A percentile compares a stretch with the other conserved stretches of the same genome.
Evolutionary conservation across 2,329 filamentous ascomycete genomes (phyloP).

Genomic region (Geosmithia flava): DNA sequence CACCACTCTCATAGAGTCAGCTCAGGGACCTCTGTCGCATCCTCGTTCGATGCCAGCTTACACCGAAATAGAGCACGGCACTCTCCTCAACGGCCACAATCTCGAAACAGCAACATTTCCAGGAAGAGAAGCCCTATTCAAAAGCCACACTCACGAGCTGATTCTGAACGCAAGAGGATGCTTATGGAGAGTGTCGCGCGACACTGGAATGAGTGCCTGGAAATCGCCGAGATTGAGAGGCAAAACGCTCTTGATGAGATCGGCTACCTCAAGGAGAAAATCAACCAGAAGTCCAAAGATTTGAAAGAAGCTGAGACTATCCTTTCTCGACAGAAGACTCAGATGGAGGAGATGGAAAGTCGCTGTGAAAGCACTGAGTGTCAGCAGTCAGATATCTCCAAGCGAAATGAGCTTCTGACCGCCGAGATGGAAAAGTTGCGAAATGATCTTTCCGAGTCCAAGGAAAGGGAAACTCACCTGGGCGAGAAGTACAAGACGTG

Average conservation of each 20-base stretch:
- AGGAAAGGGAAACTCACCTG: constrained; percentile 7
- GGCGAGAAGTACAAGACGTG: constrained; percentile 21
- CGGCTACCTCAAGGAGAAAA: constrained; percentile 10
- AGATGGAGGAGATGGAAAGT: constrained; percentile 10
- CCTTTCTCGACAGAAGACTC: constrained; percentile 1
- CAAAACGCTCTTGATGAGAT: constrained; percentile 12
- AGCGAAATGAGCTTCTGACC: constrained; percentile 12
- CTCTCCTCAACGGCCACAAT: constrained; percentile 4
- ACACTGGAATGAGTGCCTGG: constrained; percentile 20
- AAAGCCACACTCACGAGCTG: constrained; percentile 5
- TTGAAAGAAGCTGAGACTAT: constrained; percentile 2
- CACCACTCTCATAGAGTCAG: neutral
- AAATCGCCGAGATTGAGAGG: constrained; percentile 15
- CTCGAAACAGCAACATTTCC: constrained; percentile 19
- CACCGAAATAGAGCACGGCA: neutral
- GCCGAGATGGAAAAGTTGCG: constrained; percentile 14
- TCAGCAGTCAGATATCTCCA: constrained; percentile 9
- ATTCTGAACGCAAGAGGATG: constrained; percentile 12
- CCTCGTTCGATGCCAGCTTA: neutral
- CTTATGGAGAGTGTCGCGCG: constrained; percentile 18
- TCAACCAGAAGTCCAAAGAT: constrained; percentile 8
- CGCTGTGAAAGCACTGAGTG: constrained; percentile 13
- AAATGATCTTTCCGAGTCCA: constrained; percentile 10
- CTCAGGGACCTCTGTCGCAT: neutral
- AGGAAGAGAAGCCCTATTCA: constrained; percentile 11